Evolutionary conservation across 257 asterid genomes (phyloP).

Genomic region (Verbena officinalis): DNA sequence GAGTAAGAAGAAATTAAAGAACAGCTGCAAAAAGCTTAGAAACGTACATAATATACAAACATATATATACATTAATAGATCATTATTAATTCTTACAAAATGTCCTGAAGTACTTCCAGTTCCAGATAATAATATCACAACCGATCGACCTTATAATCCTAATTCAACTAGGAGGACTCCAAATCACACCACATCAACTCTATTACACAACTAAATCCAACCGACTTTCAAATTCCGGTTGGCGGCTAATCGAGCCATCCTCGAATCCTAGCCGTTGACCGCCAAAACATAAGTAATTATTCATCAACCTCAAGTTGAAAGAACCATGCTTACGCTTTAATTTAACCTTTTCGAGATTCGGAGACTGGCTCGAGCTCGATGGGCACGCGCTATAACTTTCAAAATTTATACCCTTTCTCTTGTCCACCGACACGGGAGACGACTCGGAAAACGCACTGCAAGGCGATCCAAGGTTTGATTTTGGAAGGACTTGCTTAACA

Average conservation of each 20-base stretch:
- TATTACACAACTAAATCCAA: constrained; percentile 5
- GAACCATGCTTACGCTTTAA: constrained; percentile 37
- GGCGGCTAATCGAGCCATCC: constrained; percentile 26
- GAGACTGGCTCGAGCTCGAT: constrained; percentile 32
- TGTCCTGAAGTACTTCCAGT: neutral
- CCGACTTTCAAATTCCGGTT: neutral
- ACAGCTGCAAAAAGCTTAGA: too few relatives aligned
- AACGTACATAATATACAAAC: neutral
- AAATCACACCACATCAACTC: neutral
- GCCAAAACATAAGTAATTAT: constrained; percentile 55
- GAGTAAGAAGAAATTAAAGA: too few relatives aligned
- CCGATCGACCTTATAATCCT: neutral
- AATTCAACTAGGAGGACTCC: neutral
- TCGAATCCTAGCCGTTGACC: constrained; percentile 51
- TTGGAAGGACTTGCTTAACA: constrained; percentile 42
- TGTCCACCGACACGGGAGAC: constrained; percentile 32
- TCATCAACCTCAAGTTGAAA: constrained; percentile 47
- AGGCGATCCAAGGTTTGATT: constrained; percentile 34
- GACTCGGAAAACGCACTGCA: constrained; percentile 45
- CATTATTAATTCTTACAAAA: neutral
- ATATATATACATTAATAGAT: neutral
- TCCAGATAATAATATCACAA: neutral
- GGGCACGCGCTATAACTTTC: constrained; percentile 21
- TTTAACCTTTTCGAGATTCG: constrained; percentile 33
- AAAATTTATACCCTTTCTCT: constrained; percentile 19